Evolutionary conservation across 129 eudicot species (phyloP).

Genomic region (Daucus carota): DH1_v3.0 NC_030388.2:21917001-21917500

Average conservation of each 20-base stretch:
- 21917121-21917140: background rate
- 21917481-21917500: no score
- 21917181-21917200: background rate
- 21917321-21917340: conserved; percentile 16
- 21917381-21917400: conserved; percentile 4
- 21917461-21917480: no score
- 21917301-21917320: conserved; percentile 20
- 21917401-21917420: background rate
- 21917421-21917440: background rate
- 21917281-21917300: no score
- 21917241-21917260: background rate
- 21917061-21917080: background rate
- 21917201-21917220: background rate
- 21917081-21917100: background rate
- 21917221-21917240: background rate
- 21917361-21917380: conserved; percentile 19
- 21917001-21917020: no score
- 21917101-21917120: background rate
- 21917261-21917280: background rate
- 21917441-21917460: background rate
- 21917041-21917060: background rate
- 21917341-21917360: background rate
- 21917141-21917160: background rate
- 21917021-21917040: no score
- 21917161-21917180: background rate